These are phyloP conservation scores for Flaveria trinervia DNA, from an alignment of 129 eudicot species.

Conservation along the genomic window DNA sequence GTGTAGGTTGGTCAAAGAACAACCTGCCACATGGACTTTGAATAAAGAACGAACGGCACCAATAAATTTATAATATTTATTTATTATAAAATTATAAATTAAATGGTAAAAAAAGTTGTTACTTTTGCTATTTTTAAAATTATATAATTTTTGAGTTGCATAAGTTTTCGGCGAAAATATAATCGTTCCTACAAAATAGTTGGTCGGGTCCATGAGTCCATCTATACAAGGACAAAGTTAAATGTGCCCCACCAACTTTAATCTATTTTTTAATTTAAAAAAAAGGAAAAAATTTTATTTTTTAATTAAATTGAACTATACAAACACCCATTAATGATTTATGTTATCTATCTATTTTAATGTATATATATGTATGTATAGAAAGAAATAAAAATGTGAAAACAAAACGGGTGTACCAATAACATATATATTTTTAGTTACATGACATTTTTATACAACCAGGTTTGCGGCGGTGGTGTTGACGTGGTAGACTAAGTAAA, in stretches of 20 bases:
- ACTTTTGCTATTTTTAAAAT: background rate
- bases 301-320: no score
- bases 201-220: background rate
- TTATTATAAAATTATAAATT: background rate
- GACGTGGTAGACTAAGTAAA: no score
- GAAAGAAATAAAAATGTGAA: no score
- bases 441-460: no score
- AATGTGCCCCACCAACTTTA: background rate
- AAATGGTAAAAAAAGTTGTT: background rate
- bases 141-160: no score
- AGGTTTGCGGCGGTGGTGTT: no score
- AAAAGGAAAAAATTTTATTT: no score
- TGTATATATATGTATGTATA: no score
- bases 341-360: no score
- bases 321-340: no score
- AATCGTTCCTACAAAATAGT: background rate
- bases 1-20: slow-evolving; percentile 40
- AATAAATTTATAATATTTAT: background rate
- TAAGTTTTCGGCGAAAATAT: background rate
- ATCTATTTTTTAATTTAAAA: background rate
- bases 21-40: slow-evolving; percentile 26
- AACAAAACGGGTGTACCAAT: no score
- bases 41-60: slow-evolving; percentile 7
- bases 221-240: slow-evolving; percentile 6
- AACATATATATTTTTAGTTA: background rate